A percentile compares a stretch with the other conserved stretches of the same genome.
Evolutionary conservation across 129 eudicot genomes (phyloP).

Genomic region (Deinandra increscens): DNA sequence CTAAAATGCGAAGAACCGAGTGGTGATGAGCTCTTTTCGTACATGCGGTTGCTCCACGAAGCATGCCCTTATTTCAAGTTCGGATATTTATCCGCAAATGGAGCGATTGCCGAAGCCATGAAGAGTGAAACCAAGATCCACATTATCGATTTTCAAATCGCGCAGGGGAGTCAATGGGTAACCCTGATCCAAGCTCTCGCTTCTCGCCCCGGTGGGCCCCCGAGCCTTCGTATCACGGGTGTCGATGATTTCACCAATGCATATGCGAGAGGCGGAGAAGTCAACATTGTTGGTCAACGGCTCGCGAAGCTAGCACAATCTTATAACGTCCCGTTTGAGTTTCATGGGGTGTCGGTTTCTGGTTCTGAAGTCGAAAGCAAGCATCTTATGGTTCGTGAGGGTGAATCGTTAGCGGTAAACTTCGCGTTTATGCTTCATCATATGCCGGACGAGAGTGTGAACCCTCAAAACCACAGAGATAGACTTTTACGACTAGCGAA

Average conservation of each 20-base stretch:
- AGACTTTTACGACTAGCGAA: conserved; percentile 46
- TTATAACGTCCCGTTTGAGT: conserved; percentile 58
- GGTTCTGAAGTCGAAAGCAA: conserved; percentile 30
- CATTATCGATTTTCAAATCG: conserved; percentile 57
- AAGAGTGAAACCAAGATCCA: conserved; percentile 53
- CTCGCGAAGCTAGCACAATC: conserved; percentile 40
- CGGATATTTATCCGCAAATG: conserved; percentile 61
- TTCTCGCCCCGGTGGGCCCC: conserved; percentile 66
- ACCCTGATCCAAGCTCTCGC: conserved; percentile 59
- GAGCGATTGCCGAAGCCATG: conserved; percentile 65
- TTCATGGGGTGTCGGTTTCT: conserved; percentile 34
- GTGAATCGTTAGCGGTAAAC: conserved; percentile 57
- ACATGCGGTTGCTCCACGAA: conserved; percentile 46
- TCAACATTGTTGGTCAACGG: conserved; percentile 44
- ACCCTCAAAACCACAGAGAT: conserved; percentile 46
- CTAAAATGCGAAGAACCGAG: conserved; percentile 48
- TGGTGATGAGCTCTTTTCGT: conserved; percentile 43
- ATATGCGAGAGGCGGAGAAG: conserved; percentile 43
- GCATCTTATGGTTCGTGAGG: conserved; percentile 38
- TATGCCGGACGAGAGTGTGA: conserved; percentile 65
- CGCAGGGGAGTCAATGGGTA: conserved; percentile 55
- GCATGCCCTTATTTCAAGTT: conserved; percentile 62
- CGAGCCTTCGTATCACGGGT: conserved; percentile 47
- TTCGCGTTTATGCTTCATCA: conserved; percentile 57
- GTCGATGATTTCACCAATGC: conserved; percentile 43